Percentiles rank a stretch among this genome's conserved stretches.
phyloP scores from a whole-genome alignment of 805 yeast species.

The Teunomyces panamensis region DNA sequence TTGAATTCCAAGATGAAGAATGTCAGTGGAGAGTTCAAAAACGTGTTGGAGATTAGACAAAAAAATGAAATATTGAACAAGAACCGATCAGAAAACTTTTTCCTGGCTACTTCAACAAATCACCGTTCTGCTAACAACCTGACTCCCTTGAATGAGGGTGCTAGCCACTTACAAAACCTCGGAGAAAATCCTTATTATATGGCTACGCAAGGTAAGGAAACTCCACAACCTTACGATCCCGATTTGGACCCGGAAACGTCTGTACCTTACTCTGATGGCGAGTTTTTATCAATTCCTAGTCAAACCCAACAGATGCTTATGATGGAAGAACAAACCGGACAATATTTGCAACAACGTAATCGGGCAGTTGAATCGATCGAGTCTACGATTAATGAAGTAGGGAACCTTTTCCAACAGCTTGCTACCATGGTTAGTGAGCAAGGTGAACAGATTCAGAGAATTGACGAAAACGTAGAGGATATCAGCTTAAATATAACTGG shows the following conservation, averaged over 20 bases:
- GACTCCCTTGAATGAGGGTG: constrained; percentile 22
- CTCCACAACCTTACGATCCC: constrained; percentile 22
- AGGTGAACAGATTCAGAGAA: constrained; percentile 92
- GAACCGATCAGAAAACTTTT: constrained; percentile 79
- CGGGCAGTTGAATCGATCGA: constrained; percentile 95
- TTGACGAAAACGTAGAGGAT: constrained; percentile 93
- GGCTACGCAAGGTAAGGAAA: constrained; percentile 10
- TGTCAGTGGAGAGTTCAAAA: constrained; percentile 87
- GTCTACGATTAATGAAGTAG: constrained; percentile 95
- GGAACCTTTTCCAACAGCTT: constrained; percentile 87
- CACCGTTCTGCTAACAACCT: constrained; percentile 22
- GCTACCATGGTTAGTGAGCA: constrained; percentile 98
- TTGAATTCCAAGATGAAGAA: constrained; percentile 88
- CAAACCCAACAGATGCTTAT: constrained; percentile 77
- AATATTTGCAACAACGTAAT: constrained; percentile 78
- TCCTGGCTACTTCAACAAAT: constrained; percentile 46
- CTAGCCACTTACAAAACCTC: constrained; percentile 14
- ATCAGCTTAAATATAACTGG: constrained; percentile 85
- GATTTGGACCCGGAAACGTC: constrained; percentile 19
- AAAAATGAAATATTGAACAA: constrained; percentile 76
- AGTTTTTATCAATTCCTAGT: constrained; percentile 70
- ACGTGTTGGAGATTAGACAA: constrained; percentile 85
- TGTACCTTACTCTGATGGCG: constrained; percentile 36
- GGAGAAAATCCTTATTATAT: constrained; percentile 41
- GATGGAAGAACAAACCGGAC: constrained; percentile 72